These are phyloP conservation scores for Emydomyces testavorans DNA, from an alignment of 2,329 filamentous ascomycete genomes.

Conservation along the genomic window DNA sequence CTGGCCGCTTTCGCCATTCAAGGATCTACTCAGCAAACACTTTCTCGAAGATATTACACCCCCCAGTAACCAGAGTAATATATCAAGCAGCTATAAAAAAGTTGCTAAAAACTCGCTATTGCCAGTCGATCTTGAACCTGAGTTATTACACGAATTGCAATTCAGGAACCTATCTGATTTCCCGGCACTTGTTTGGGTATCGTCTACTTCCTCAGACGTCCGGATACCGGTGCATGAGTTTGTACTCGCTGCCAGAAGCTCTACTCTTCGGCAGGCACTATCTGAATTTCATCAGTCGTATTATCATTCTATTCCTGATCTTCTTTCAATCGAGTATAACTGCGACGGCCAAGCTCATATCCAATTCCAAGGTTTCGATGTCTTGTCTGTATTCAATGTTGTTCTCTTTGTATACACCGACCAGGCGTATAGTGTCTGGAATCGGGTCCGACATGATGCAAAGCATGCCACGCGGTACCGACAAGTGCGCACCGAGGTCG, in stretches of 20 bases:
- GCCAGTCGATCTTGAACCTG: conserved; percentile 14
- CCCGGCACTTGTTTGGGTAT: conserved; percentile 32
- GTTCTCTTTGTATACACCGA: conserved; percentile 74
- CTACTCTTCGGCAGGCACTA: conserved; percentile 53
- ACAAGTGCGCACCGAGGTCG: conserved; percentile 71
- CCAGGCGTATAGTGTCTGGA: conserved; percentile 72
- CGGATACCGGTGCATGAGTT: conserved; percentile 74
- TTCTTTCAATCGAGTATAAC: conserved; percentile 47
- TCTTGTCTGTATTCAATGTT: conserved; percentile 68
- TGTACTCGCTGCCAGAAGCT: conserved; percentile 63
- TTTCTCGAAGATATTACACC: conserved; percentile 25
- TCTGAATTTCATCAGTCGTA: conserved; percentile 46
- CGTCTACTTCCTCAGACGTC: conserved; percentile 53
- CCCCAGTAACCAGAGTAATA: neutral
- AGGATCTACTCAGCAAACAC: conserved; percentile 38
- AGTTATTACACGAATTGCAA: conserved; percentile 25
- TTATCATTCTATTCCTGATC: conserved; percentile 47
- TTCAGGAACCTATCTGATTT: conserved; percentile 19
- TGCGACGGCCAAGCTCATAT: conserved; percentile 46
- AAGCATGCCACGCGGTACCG: conserved; percentile 61
- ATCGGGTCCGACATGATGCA: conserved; percentile 56
- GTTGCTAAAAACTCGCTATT: neutral
- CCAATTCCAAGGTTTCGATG: conserved; percentile 58
- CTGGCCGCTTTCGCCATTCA: conserved; percentile 56
- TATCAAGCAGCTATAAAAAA: neutral